Conservation (phyloP, 257 asterid species). For the Orobanche coerulescens region DNA sequence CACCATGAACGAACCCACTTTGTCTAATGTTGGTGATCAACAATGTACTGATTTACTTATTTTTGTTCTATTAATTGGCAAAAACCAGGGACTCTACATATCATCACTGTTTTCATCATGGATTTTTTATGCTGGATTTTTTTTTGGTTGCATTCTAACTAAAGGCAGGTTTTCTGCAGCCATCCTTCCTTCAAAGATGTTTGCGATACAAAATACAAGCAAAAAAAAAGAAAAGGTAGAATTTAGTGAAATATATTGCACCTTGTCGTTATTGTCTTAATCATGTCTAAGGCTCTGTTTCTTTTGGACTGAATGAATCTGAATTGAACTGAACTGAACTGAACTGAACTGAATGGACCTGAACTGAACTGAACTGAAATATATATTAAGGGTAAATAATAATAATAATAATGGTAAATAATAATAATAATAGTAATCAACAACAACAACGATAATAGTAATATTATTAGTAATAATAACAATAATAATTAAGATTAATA, state of each 20-base stretch:
- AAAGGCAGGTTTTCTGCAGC: slow-evolving; percentile 53
- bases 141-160: slow-evolving; percentile 31
- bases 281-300: no score
- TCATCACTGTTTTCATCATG: slow-evolving; percentile 2
- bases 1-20: no score
- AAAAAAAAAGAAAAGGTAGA: slow-evolving; percentile 69
- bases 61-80: neutral
- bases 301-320: no score
- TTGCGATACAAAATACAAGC: slow-evolving; percentile 77
- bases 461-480: no score
- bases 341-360: no score
- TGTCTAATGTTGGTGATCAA: slow-evolving; percentile 6
- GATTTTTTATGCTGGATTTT: neutral
- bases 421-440: no score
- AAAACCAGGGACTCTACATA: neutral
- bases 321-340: no score
- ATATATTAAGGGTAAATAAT: no score
- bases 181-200: slow-evolving; percentile 78
- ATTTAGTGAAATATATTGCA: neutral
- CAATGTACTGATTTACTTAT: neutral
- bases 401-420: no score
- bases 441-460: no score
- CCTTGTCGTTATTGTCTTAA: neutral
- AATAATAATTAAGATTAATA: no score
- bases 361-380: no score